Evolutionary conservation across 2,329 filamentous ascomycete species (phyloP).

Genomic region (Xylariaceae sp.): DNA sequence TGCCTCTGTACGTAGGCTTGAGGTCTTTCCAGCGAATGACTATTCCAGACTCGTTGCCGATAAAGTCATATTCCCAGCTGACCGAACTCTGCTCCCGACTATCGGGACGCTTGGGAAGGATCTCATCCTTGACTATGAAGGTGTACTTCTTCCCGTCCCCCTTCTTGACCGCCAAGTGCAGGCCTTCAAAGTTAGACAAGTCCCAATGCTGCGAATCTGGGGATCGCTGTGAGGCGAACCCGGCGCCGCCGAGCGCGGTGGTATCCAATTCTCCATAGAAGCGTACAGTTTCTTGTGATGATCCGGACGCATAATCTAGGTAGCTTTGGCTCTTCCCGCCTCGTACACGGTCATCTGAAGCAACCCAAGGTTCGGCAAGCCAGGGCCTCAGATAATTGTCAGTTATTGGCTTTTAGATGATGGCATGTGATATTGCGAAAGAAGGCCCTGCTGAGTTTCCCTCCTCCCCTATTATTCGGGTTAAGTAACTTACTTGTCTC

Average conservation of each 20-base stretch:
- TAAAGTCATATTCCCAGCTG: conserved; percentile 78
- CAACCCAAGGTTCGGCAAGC: conserved; percentile 67
- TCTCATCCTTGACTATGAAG: conserved; percentile 74
- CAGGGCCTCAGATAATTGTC: conserved; percentile 58
- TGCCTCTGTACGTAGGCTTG: conserved; percentile 76
- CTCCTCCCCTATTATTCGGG: background rate
- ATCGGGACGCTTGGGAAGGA: conserved; percentile 63
- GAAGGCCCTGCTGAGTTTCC: background rate
- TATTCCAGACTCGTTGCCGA: conserved; percentile 48
- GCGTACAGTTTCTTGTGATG: conserved; percentile 51
- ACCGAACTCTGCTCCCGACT: conserved; percentile 75
- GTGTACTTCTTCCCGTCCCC: conserved; percentile 74
- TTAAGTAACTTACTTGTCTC: conserved; percentile 45
- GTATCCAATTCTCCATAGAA: conserved; percentile 78
- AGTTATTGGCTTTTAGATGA: background rate
- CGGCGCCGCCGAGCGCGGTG: conserved; percentile 76
- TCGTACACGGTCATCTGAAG: conserved; percentile 78
- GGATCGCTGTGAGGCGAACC: conserved; percentile 81
- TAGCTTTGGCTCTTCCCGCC: conserved; percentile 70
- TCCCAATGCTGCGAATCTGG: conserved; percentile 67
- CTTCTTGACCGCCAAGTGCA: conserved; percentile 59
- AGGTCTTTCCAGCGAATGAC: conserved; percentile 70
- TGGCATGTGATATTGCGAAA: background rate
- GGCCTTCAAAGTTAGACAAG: conserved; percentile 66
- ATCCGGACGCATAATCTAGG: conserved; percentile 45